phyloP scores from a whole-genome alignment of 2,329 filamentous ascomycete genomes.

The Fusarium sp. region DNA sequence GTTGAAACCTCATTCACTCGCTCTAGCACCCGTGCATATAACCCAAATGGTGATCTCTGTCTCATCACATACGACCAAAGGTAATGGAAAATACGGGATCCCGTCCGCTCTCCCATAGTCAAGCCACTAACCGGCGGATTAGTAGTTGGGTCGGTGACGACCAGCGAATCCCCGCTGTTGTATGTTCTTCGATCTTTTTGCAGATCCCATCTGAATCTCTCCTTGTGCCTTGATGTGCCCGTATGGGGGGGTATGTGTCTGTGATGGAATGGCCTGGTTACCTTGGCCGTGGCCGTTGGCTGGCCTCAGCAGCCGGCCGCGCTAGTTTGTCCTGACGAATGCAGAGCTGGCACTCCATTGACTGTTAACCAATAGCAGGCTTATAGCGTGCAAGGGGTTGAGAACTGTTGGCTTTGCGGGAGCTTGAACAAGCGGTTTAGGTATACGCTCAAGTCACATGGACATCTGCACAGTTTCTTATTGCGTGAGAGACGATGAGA shows the following conservation, averaged over 20 bases:
- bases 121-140: conserved; percentile 17
- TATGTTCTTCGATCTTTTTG: neutral
- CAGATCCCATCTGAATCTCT: too few relatives aligned
- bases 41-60: fast-evolving
- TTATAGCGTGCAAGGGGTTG: neutral
- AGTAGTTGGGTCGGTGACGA: conserved; percentile 20
- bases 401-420: neutral
- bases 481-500: neutral
- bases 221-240: neutral
- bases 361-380: neutral
- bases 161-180: conserved; percentile 10
- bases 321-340: neutral
- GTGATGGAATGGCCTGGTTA: neutral
- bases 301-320: neutral
- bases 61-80: conserved; percentile 13
- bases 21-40: neutral
- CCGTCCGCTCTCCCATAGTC: conserved; percentile 20
- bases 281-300: neutral
- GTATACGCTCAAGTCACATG: neutral
- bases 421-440: neutral
- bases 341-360: neutral
- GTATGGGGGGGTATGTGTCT: neutral
- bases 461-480: neutral
- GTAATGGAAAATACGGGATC: conserved; percentile 26
- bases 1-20: neutral